phyloP scores from a whole-genome alignment of 2,329 filamentous ascomycete species.

The Verticillium klebahnii region DNA sequence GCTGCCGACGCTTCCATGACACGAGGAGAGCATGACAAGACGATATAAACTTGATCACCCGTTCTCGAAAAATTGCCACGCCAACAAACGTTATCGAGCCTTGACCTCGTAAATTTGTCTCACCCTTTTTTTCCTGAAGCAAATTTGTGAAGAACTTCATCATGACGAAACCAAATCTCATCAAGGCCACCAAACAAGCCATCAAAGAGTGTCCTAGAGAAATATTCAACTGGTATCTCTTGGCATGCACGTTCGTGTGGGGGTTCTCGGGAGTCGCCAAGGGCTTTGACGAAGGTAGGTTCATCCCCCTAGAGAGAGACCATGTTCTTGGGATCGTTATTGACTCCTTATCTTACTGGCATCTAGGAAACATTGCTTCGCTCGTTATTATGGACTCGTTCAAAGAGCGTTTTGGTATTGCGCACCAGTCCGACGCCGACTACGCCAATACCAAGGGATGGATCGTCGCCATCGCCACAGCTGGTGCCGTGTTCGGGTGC shows the following conservation, averaged over 20 bases:
- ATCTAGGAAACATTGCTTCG: constrained; percentile 23
- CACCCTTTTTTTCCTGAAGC: too few species aligned
- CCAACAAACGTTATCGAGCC: too few species aligned
- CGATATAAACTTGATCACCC: too few species aligned
- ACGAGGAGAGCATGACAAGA: too few species aligned
- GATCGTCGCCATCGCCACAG: constrained; percentile 25
- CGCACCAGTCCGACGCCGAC: constrained; percentile 15
- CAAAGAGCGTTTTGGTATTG: constrained; percentile 18
- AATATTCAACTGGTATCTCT: constrained; percentile 23
- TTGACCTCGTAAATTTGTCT: too few species aligned
- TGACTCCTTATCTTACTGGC: neutral
- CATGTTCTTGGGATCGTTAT: neutral
- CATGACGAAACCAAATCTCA: constrained; percentile 9
- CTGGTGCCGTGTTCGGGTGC: constrained; percentile 23
- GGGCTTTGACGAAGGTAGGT: constrained; percentile 22
- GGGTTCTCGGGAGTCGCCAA: constrained; percentile 23
- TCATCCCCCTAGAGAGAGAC: rapidly evolving
- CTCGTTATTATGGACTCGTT: constrained; percentile 22
- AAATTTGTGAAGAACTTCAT: neutral
- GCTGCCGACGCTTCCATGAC: too few species aligned
- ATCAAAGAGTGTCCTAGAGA: constrained; percentile 19
- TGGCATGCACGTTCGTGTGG: constrained; percentile 20
- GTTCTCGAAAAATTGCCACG: too few species aligned
- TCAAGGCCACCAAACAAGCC: constrained; percentile 19
- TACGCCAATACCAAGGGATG: constrained; percentile 24